A percentile compares a stretch with the other conserved stretches of the same genome.
These are phyloP conservation scores for Cokeromyces recurvatus DNA, from an alignment of 371 early-diverging fungal genomes.

Conservation along the genomic window DNA sequence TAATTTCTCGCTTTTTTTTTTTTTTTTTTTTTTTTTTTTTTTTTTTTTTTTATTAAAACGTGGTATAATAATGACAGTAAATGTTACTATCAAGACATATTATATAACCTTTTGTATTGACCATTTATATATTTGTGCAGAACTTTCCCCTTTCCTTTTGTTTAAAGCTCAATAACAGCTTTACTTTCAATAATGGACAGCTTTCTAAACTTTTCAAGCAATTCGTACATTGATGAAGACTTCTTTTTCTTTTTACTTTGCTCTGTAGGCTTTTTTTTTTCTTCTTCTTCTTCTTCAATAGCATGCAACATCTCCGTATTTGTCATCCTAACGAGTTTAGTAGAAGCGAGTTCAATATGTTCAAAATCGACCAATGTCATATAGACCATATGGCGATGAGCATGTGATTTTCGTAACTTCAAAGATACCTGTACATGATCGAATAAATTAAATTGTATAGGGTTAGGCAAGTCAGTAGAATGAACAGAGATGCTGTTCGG, in stretches of 20 bases:
- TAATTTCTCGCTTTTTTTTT: too few relatives aligned
- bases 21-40: too few relatives aligned
- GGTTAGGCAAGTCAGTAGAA: constrained; percentile 25
- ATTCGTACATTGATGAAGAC: constrained; percentile 18
- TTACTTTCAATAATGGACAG: constrained; percentile 14
- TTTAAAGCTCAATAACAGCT: too few relatives aligned
- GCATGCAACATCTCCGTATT: constrained; percentile 14
- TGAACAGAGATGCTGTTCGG: constrained; percentile 18
- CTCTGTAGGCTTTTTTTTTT: constrained; percentile 1
- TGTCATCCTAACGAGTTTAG: constrained; percentile 5
- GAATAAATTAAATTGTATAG: constrained; percentile 49
- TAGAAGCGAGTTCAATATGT: constrained; percentile 8
- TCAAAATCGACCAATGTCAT: constrained; percentile 54
- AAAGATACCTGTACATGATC: constrained; percentile 58
- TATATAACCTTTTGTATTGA: too few relatives aligned
- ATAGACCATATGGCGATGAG: constrained; percentile 58
- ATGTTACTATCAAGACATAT: too few relatives aligned
- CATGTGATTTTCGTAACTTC: constrained; percentile 52
- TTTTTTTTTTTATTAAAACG: too few relatives aligned
- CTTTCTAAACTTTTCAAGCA: constrained; percentile 22
- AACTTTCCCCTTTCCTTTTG: too few relatives aligned
- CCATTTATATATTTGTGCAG: too few relatives aligned
- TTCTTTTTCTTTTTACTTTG: constrained; percentile 16
- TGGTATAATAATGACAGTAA: too few relatives aligned
- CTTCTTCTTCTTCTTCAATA: constrained; percentile 11